These are phyloP conservation scores for Aspergillus sparsus DNA, from an alignment of 495 filamentous ascomycete genomes.

Conservation along the genomic window DNA sequence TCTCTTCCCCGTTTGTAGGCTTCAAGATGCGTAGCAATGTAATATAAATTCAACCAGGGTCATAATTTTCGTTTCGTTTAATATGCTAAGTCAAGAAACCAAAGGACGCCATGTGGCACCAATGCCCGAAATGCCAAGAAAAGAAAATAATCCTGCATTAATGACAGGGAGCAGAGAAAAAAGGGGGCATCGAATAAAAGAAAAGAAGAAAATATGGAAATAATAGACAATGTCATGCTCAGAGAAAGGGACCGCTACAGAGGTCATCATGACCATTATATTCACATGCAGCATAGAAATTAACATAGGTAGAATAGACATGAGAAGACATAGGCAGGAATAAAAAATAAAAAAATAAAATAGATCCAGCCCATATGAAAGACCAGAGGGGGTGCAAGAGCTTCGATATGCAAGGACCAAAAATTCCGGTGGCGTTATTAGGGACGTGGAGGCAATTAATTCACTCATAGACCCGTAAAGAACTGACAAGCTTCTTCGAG, in stretches of 20 bases:
- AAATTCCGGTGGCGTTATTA: too few species aligned
- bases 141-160: not conserved
- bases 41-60: not conserved
- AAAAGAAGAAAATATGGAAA: not conserved
- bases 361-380: too few species aligned
- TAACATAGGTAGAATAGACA: not conserved
- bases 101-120: constrained; percentile 13
- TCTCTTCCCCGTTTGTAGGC: too few species aligned
- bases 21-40: too few species aligned
- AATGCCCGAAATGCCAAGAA: constrained; percentile 9
- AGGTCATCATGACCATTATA: too few species aligned
- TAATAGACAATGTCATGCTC: too few species aligned
- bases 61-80: constrained; percentile 4
- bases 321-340: not conserved
- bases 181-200: not conserved
- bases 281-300: too few species aligned
- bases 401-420: too few species aligned
- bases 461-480: constrained; percentile 52
- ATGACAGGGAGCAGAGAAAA: not conserved
- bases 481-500: constrained; percentile 80
- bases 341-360: not conserved
- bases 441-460: too few species aligned
- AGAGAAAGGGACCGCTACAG: too few species aligned
- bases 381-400: too few species aligned
- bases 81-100: constrained; percentile 4